Evolutionary conservation across 2,329 filamentous ascomycete species (phyloP).

Genomic region (Aphanocladium album): DNA sequence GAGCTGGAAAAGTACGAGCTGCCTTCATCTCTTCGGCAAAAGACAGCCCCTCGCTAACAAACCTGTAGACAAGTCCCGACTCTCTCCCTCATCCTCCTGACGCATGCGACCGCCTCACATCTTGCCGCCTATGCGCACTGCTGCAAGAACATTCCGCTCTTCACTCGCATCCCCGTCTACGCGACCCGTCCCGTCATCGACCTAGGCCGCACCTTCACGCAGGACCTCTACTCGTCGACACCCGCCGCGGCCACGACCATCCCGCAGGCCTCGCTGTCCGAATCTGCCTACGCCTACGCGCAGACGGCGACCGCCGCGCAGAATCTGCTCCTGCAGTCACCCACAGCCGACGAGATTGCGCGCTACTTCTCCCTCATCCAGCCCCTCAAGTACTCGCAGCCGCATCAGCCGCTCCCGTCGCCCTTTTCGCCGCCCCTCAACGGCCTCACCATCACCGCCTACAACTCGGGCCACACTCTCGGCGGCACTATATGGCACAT

Average conservation of each 20-base stretch:
- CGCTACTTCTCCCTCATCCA: conserved; percentile 88
- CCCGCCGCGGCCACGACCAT: conserved; percentile 84
- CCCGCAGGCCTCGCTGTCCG: conserved; percentile 65
- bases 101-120: conserved; percentile 87
- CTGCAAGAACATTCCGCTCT: conserved; percentile 92
- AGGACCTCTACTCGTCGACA: conserved; percentile 88
- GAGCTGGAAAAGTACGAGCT: conserved; percentile 79
- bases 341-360: conserved; percentile 82
- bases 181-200: conserved; percentile 91
- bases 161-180: conserved; percentile 88
- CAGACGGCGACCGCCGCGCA: conserved; percentile 45
- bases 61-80: conserved; percentile 64
- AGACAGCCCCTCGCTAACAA: conserved; percentile 20
- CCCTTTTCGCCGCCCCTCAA: conserved; percentile 85
- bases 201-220: conserved; percentile 81
- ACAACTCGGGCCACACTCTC: conserved; percentile 91
- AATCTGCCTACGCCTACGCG: conserved; percentile 50
- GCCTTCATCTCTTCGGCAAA: neutral
- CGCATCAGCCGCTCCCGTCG: conserved; percentile 81
- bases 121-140: conserved; percentile 92
- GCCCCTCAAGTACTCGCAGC: conserved; percentile 93
- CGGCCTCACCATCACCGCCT: conserved; percentile 90
- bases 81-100: conserved; percentile 87
- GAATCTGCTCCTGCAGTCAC: conserved; percentile 61
- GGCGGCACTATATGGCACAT: conserved; percentile 99